phyloP scores from a whole-genome alignment of 1,139 yeast species.

The Taphrina betulina region DNA sequence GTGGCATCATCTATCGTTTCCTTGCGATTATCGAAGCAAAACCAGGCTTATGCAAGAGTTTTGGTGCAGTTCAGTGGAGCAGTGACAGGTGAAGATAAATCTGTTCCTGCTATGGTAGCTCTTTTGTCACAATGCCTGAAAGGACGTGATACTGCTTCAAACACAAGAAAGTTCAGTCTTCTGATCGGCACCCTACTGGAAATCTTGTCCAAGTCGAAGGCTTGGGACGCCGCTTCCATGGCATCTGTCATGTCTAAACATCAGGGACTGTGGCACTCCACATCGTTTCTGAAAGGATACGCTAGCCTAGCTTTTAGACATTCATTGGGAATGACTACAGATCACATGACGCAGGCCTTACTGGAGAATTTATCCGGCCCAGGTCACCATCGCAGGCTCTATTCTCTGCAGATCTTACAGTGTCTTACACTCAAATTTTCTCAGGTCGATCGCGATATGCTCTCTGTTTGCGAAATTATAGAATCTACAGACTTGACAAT shows the following conservation, averaged over 20 bases:
- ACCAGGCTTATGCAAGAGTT: not conserved
- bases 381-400: slow-evolving; percentile 27
- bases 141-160: not conserved
- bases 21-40: not conserved
- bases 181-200: slow-evolving; percentile 13
- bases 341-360: slow-evolving; percentile 2
- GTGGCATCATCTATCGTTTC: not conserved
- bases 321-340: not conserved
- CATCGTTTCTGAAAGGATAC: slow-evolving; percentile 10
- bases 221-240: not conserved
- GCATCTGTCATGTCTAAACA: not conserved
- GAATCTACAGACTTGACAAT: slow-evolving; percentile 73
- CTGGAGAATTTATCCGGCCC: slow-evolving; percentile 15
- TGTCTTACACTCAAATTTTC: not conserved
- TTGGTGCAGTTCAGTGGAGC: not conserved
- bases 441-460: slow-evolving; percentile 39
- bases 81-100: not conserved
- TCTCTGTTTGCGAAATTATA: slow-evolving; percentile 53
- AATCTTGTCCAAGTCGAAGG: not conserved
- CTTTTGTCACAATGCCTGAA: not conserved
- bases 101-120: not conserved
- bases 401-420: slow-evolving; percentile 24
- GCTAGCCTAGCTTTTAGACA: slow-evolving; percentile 1
- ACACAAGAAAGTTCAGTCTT: not conserved
- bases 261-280: slow-evolving; percentile 14